Evolutionary conservation across 345 rosid genomes (phyloP).

Genomic region (Viola odorata): DNA sequence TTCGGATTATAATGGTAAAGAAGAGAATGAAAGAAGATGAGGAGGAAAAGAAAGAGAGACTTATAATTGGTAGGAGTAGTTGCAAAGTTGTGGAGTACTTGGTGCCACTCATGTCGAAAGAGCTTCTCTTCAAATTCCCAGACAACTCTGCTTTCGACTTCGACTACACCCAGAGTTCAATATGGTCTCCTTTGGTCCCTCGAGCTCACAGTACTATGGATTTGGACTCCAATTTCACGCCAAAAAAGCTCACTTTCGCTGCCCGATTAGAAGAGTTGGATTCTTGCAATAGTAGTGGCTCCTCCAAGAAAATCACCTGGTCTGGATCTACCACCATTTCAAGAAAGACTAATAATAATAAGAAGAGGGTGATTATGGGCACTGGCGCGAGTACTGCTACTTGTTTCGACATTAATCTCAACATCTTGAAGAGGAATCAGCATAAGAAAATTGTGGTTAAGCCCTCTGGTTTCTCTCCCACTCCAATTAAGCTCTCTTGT

Average conservation of each 20-base stretch:
- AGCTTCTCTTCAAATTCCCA: conserved; percentile 79
- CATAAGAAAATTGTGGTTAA: conserved; percentile 20
- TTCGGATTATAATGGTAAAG: conserved; percentile 8
- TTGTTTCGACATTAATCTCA: conserved; percentile 11
- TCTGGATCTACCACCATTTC: conserved; percentile 2
- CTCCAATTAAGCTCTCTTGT: conserved; percentile 40
- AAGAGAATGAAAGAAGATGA: conserved; percentile 24
- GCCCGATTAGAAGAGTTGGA: conserved; percentile 28
- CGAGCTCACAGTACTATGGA: conserved; percentile 43
- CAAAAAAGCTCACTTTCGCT: conserved; percentile 29
- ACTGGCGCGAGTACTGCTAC: not conserved
- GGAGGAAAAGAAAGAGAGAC: conserved; percentile 34
- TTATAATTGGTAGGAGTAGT: conserved; percentile 8
- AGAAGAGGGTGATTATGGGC: not conserved
- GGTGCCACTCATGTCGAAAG: conserved; percentile 59
- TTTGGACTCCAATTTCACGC: conserved; percentile 26
- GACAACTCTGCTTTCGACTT: conserved; percentile 70
- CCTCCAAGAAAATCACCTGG: conserved; percentile 10
- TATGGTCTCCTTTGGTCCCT: conserved; percentile 87
- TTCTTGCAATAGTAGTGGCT: not conserved
- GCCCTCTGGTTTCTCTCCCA: conserved; percentile 30
- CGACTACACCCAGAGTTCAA: conserved; percentile 72
- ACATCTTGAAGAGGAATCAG: conserved; percentile 16
- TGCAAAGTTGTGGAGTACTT: conserved; percentile 76
- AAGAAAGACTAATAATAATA: conserved; percentile 12